phyloP scores from a whole-genome alignment of 2,329 filamentous ascomycete species.

The Pseudophaeomoniella oleicola region DNA sequence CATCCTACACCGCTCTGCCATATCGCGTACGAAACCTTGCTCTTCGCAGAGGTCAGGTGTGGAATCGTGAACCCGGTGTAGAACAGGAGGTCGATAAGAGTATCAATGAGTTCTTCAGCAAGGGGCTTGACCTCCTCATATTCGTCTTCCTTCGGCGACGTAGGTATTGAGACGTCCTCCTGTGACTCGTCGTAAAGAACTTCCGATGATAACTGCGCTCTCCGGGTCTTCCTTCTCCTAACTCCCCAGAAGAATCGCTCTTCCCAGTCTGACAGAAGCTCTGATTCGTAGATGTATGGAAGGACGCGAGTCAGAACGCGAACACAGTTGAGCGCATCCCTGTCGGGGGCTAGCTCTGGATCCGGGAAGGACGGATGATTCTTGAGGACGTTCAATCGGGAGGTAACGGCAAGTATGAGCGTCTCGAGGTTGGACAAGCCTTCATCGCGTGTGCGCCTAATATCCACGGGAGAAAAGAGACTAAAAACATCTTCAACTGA shows the following conservation, averaged over 20 bases:
- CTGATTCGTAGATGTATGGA: constrained; percentile 83
- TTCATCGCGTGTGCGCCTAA: constrained; percentile 73
- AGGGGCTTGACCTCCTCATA: constrained; percentile 75
- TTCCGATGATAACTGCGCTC: constrained; percentile 52
- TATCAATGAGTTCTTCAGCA: constrained; percentile 85
- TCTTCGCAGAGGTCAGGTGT: constrained; percentile 51
- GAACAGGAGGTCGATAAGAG: constrained; percentile 77
- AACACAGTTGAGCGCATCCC: constrained; percentile 89
- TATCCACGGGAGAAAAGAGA: constrained; percentile 77
- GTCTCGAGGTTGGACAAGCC: constrained; percentile 83
- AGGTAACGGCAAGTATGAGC: constrained; percentile 68
- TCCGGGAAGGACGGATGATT: constrained; percentile 88
- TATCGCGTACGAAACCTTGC: constrained; percentile 81
- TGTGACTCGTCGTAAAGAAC: constrained; percentile 71
- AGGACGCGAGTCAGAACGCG: constrained; percentile 77
- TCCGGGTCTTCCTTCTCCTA: constrained; percentile 56
- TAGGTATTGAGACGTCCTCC: constrained; percentile 30
- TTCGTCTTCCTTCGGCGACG: constrained; percentile 37
- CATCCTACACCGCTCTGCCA: constrained; percentile 98
- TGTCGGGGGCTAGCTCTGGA: constrained; percentile 64
- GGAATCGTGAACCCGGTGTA: constrained; percentile 81
- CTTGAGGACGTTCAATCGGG: constrained; percentile 64
- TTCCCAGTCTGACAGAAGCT: constrained; percentile 72
- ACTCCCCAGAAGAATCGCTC: constrained; percentile 83
- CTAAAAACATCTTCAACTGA: constrained; percentile 94